Percentiles rank a stretch among this genome's conserved stretches.
These are phyloP conservation scores for Diutina pseudorugosa DNA, from an alignment of 1,139 yeast species.

Conservation along the genomic window DNA sequence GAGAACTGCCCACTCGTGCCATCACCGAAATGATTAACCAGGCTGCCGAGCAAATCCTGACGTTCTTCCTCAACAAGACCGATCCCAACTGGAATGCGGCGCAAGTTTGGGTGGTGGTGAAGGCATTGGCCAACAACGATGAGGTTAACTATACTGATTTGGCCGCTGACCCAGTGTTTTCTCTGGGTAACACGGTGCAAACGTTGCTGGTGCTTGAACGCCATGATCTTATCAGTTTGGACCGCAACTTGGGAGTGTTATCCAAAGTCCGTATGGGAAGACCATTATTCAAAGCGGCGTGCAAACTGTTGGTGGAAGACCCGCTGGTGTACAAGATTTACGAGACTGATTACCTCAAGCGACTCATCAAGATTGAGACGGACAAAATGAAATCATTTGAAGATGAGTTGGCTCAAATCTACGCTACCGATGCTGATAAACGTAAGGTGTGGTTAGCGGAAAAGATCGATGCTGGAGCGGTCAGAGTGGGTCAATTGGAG, in stretches of 20 bases:
- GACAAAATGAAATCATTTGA: constrained; percentile 54
- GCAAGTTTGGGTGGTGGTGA: constrained; percentile 82
- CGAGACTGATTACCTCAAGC: constrained; percentile 49
- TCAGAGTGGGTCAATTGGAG: background rate
- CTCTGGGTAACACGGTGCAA: constrained; percentile 35
- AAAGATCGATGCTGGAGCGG: background rate
- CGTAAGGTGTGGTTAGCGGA: background rate
- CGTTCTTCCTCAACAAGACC: constrained; percentile 44
- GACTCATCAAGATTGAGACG: constrained; percentile 48
- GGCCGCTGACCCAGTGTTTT: constrained; percentile 51
- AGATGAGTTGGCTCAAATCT: constrained; percentile 29
- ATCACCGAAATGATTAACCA: constrained; percentile 69
- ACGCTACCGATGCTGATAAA: background rate
- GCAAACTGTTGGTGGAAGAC: constrained; percentile 50
- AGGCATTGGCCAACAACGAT: constrained; percentile 40
- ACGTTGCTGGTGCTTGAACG: constrained; percentile 66
- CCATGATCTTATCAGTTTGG: constrained; percentile 58
- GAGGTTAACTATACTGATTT: constrained; percentile 39
- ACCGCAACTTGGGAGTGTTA: constrained; percentile 66
- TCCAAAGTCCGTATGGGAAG: constrained; percentile 62
- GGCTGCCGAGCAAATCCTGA: constrained; percentile 80
- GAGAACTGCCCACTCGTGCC: constrained; percentile 73
- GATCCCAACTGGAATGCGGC: constrained; percentile 52
- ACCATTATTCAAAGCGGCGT: constrained; percentile 78
- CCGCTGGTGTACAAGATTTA: constrained; percentile 42